Evolutionary conservation across 2,329 filamentous ascomycete species (phyloP).

Genomic region (Trichoderma hamatum): DNA sequence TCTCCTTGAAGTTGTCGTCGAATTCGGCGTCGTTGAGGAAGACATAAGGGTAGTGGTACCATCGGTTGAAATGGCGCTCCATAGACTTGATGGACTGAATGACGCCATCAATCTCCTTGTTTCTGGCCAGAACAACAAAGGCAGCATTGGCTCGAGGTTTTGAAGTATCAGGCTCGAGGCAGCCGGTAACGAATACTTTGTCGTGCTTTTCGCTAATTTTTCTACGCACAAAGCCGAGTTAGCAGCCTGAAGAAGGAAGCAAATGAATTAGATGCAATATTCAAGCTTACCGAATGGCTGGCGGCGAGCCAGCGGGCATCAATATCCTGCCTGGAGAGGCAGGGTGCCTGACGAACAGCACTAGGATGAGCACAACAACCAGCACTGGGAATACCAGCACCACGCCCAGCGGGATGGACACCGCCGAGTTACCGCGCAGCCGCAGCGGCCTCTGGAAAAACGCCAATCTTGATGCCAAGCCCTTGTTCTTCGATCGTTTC

Average conservation of each 20-base stretch:
- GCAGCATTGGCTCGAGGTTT: slow-evolving; percentile 87
- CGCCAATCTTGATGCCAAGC: slow-evolving; percentile 60
- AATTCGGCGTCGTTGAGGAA: slow-evolving; percentile 98
- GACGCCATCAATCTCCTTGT: slow-evolving; percentile 95
- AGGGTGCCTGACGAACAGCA: slow-evolving; percentile 87
- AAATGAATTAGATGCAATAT: neutral
- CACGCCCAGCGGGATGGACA: slow-evolving; percentile 90
- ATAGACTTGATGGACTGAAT: slow-evolving; percentile 97
- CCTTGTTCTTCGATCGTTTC: slow-evolving; percentile 49
- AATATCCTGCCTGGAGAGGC: slow-evolving; percentile 79
- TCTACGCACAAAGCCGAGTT: slow-evolving; percentile 50
- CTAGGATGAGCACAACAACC: slow-evolving; percentile 85
- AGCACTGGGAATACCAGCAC: slow-evolving; percentile 91
- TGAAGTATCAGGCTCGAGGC: slow-evolving; percentile 76
- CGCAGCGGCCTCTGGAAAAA: slow-evolving; percentile 87
- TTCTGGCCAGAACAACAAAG: slow-evolving; percentile 92
- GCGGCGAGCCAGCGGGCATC: slow-evolving; percentile 85
- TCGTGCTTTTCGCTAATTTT: slow-evolving; percentile 98
- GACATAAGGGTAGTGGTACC: slow-evolving; percentile 98
- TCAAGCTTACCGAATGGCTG: slow-evolving; percentile 76
- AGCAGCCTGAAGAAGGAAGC: slow-evolving; percentile 15
- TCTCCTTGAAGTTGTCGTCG: slow-evolving; percentile 89
- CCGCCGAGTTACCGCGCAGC: slow-evolving; percentile 85
- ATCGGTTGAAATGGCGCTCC: slow-evolving; percentile 97
- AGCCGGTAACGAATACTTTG: slow-evolving; percentile 93